Evolutionary conservation across 768 basidiomycete species (phyloP).

Genomic region (Suillus subalutaceus): DNA sequence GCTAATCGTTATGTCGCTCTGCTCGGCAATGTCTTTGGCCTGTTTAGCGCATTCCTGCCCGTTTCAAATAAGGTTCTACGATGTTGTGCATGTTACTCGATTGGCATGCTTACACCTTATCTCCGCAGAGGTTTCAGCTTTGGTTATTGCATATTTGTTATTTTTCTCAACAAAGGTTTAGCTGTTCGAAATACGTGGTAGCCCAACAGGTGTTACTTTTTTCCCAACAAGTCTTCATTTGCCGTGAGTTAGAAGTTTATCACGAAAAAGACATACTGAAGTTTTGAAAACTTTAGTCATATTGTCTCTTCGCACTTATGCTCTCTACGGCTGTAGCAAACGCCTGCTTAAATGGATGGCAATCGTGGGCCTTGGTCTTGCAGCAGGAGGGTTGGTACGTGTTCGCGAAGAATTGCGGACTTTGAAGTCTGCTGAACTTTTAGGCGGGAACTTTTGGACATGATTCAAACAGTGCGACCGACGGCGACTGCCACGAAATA

Average conservation of each 20-base stretch:
- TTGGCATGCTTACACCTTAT: not conserved
- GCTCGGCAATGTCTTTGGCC: constrained; percentile 39
- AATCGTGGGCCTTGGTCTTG: constrained; percentile 33
- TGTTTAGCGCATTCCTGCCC: constrained; percentile 30
- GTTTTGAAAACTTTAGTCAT: constrained; percentile 37
- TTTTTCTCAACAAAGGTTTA: constrained; percentile 19
- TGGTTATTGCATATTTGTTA: not conserved
- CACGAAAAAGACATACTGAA: not conserved
- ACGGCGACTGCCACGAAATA: constrained; percentile 30
- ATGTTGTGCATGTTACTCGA: not conserved
- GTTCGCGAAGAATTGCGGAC: not conserved
- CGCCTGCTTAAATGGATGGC: constrained; percentile 40
- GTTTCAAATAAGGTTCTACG: constrained; percentile 8
- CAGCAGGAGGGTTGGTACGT: constrained; percentile 40
- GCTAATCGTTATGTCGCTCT: constrained; percentile 53
- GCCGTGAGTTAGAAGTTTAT: constrained; percentile 37
- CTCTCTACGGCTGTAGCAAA: constrained; percentile 47
- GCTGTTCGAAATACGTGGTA: constrained; percentile 42
- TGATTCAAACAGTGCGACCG: constrained; percentile 28
- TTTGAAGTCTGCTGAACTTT: not conserved
- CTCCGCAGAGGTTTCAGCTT: constrained; percentile 9
- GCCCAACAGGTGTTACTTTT: constrained; percentile 46
- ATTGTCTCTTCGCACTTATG: constrained; percentile 51
- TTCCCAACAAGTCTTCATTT: constrained; percentile 48
- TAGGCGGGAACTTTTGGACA: constrained; percentile 51